Base-by-base conservation (phyloP, 2,329 filamentous ascomycete species). In the Pleurostoma richardsiae region DNA sequence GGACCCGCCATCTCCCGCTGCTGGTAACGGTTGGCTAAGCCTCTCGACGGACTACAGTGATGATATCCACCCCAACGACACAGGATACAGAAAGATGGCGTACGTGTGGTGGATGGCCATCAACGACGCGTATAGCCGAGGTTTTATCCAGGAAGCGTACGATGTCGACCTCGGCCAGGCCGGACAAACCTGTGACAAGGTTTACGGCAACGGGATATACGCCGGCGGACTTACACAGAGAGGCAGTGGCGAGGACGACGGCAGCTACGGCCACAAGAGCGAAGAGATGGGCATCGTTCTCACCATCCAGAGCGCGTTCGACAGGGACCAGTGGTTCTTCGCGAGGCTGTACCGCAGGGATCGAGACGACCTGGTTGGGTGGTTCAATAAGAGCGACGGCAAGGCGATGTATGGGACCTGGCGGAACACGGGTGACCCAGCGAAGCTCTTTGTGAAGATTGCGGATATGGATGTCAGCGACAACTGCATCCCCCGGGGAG, bases 241-340 rank as follows among this genome's bases (percentile, higher is more conserved):
- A 4, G 60, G 61, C 8, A 55, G 50, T 30, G 61, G 63, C 10
- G 26, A 50, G 10, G 54, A 63, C 8, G 59, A 66, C 46, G 57
- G 58, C 6, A 56, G 52, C 1, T 66, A 66, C 43, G 28, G 48
- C 10, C 63, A 65, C 46, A 46, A 47, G 4, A 51, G 48, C 33
- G 10, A 52, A 28, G 44, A 41, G 5, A 54, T 41, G 44, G 52
- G 52, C 27, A 50, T 51, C 28, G 40, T 55, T 8, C 38, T 50
- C 8, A 52, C 49, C 3, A 41, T 59, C 3, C 44, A 50, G 0
- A 56, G 54, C 40, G 50, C 49, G 0, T 59, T 44, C 27, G 56
- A 61, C 33, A 46, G 55, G 6, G 46, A 55, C 29, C 58, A 58
- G 44, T 58, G 52, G 50, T 44, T 43, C 1, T 62, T 59, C 39